phyloP scores from a whole-genome alignment of 768 basidiomycete genomes.

The Mycena belliarum region DNA sequence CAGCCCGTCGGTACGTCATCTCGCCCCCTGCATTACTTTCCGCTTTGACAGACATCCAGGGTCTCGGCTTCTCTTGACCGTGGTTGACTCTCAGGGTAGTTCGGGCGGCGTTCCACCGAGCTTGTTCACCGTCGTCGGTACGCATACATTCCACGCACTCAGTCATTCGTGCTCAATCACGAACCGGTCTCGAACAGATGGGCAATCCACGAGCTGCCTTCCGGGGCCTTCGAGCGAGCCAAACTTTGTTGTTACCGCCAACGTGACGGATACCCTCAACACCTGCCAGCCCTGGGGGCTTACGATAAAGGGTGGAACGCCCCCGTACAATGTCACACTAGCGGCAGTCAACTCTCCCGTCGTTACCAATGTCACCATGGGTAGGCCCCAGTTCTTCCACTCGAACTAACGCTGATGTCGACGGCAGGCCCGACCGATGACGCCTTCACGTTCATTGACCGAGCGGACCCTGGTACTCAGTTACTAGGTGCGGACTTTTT shows the following conservation, averaged over 20 bases:
- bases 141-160: conserved; percentile 6
- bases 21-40: neutral
- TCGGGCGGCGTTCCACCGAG: conserved; percentile 34
- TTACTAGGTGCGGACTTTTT: conserved; percentile 37
- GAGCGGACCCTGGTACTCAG: conserved; percentile 32
- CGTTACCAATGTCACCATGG: conserved; percentile 40
- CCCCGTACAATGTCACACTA: conserved; percentile 42
- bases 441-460: conserved; percentile 38
- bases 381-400: conserved; percentile 5
- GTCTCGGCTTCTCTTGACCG: conserved; percentile 35
- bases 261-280: conserved; percentile 33
- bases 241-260: conserved; percentile 36
- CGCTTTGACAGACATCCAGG: conserved; percentile 29
- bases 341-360: conserved; percentile 33
- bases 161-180: neutral
- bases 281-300: conserved; percentile 47
- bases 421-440: conserved; percentile 25
- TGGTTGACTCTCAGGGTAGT: conserved; percentile 39
- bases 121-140: conserved; percentile 35
- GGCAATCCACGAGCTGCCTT: conserved; percentile 35
- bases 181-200: conserved; percentile 23
- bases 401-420: neutral
- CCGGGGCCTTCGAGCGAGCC: conserved; percentile 21
- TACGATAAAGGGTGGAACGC: conserved; percentile 37
- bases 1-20: conserved; percentile 34